phyloP scores from a whole-genome alignment of 2,329 filamentous ascomycete species.

The Simplicillium sp. region DNA sequence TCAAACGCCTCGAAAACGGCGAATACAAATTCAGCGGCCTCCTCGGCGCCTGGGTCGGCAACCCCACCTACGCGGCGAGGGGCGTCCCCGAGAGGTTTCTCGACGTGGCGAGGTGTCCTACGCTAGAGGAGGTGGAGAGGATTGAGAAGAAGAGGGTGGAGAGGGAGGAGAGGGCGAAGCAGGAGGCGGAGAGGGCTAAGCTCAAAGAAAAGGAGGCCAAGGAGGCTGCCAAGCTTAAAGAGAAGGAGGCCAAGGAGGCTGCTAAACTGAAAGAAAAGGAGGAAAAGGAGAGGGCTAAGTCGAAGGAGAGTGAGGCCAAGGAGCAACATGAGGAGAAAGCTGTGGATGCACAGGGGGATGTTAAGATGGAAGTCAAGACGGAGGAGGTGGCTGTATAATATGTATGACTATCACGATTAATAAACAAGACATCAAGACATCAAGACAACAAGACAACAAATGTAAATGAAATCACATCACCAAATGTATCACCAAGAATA shows the following conservation, averaged over 20 bases:
- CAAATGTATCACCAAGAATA: too few species aligned
- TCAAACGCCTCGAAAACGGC: slow-evolving; percentile 63
- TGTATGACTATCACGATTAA: too few species aligned
- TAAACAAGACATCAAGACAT: too few species aligned
- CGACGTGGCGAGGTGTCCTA: slow-evolving; percentile 19
- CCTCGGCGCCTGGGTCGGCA: slow-evolving; percentile 76
- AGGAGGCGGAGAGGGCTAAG: slow-evolving; percentile 6
- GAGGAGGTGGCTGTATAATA: too few species aligned
- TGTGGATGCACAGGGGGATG: too few species aligned
- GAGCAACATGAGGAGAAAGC: too few species aligned
- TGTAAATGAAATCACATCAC: too few species aligned
- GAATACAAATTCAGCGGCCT: slow-evolving; percentile 76
- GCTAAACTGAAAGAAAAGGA: not conserved
- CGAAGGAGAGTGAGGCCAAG: too few species aligned
- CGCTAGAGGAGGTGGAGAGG: slow-evolving; percentile 13
- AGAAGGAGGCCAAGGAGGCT: slow-evolving; percentile 1
- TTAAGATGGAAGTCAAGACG: too few species aligned
- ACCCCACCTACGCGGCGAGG: slow-evolving; percentile 50
- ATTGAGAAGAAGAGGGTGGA: slow-evolving; percentile 11
- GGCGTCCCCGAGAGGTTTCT: slow-evolving; percentile 76
- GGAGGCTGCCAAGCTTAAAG: slow-evolving; percentile 7
- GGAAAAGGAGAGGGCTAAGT: too few species aligned
- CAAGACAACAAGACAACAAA: too few species aligned
- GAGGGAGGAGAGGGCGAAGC: slow-evolving; percentile 7
- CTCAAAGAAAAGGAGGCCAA: slow-evolving; percentile 10